Conservation (phyloP, 257 asterid genomes). For the Nicotiana otophora region DNA sequence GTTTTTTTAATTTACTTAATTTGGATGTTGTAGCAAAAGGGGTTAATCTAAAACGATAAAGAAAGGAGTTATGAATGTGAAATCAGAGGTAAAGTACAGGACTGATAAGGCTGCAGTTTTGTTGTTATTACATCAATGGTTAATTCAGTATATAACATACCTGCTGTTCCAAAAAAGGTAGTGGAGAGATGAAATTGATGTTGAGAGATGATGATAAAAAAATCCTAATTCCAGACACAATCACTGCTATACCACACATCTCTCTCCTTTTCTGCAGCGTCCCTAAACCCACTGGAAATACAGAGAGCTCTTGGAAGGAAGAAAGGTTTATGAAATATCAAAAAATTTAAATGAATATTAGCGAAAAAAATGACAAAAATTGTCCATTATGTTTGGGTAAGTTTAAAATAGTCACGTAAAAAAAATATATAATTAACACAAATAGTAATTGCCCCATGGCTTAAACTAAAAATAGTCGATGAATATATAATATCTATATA, state of each 20-base stretch:
- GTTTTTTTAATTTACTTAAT: too few relatives aligned
- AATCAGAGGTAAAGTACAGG: neutral
- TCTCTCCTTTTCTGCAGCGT: conserved; percentile 16
- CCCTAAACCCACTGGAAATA: conserved; percentile 14
- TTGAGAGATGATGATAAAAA: conserved; percentile 39
- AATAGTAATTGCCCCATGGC: too few relatives aligned
- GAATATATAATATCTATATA: too few relatives aligned
- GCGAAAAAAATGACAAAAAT: neutral
- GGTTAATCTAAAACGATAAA: neutral
- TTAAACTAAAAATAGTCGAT: too few relatives aligned
- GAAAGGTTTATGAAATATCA: neutral
- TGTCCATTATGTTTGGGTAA: neutral
- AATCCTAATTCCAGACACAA: conserved; percentile 61
- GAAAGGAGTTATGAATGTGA: neutral
- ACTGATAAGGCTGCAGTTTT: neutral
- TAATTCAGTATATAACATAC: conserved; percentile 16
- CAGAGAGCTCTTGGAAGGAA: neutral
- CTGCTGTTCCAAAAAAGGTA: conserved; percentile 30
- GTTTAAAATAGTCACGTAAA: too few relatives aligned
- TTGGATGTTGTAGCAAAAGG: neutral
- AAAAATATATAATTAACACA: too few relatives aligned
- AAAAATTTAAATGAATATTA: neutral
- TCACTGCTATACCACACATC: conserved; percentile 91
- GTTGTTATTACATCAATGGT: neutral
- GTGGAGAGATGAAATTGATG: conserved; percentile 31